Conservation (phyloP, 2,329 filamentous ascomycete species). For the Trichoderma sp. region DNA sequence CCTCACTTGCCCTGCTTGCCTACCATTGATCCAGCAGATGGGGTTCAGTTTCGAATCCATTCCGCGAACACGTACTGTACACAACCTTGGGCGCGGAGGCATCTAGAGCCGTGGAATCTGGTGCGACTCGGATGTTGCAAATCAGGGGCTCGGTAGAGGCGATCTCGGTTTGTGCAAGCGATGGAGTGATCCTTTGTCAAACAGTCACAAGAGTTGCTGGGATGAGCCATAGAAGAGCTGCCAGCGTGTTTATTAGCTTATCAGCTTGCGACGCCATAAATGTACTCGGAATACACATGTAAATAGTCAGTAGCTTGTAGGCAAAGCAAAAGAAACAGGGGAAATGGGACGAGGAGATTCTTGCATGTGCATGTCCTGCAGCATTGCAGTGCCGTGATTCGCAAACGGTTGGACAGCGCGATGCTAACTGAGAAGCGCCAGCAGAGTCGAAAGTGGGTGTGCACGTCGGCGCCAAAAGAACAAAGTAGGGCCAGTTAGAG, state of each 20-base stretch:
- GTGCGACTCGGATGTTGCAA: conserved; percentile 4
- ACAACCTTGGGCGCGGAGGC: neutral
- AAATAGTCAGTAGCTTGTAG: neutral
- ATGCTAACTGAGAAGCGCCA: neutral
- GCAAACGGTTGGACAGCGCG: neutral
- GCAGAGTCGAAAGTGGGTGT: conserved; percentile 3
- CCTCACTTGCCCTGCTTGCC: neutral
- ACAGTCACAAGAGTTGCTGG: neutral
- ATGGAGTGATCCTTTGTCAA: neutral
- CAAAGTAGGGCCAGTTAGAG: neutral
- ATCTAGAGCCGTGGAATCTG: neutral
- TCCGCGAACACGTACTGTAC: neutral
- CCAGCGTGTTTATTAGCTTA: neutral
- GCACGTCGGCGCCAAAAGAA: neutral
- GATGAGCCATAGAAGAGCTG: neutral
- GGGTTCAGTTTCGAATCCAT: neutral
- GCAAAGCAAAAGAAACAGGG: neutral
- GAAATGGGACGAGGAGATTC: neutral
- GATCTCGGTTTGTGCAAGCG: conserved; percentile 13
- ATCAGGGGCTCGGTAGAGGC: conserved; percentile 16
- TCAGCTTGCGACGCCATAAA: neutral
- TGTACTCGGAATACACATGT: neutral
- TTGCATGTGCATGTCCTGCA: neutral
- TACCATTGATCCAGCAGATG: neutral
- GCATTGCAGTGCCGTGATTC: conserved; percentile 3